phyloP scores from a whole-genome alignment of 805 yeast species.

The Candida maltosa region DNA sequence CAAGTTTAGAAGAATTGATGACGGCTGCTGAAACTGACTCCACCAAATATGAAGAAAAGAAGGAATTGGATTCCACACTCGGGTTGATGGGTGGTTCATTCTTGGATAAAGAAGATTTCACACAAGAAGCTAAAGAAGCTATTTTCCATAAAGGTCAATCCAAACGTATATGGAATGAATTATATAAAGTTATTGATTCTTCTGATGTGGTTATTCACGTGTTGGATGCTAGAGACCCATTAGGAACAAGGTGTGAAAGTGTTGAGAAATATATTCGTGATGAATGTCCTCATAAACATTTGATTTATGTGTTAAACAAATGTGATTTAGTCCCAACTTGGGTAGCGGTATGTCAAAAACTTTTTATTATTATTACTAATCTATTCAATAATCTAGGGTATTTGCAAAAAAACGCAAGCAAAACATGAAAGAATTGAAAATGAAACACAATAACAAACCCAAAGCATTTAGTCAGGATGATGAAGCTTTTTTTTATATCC shows the following conservation, averaged over 20 bases:
- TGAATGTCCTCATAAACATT: conserved; percentile 95
- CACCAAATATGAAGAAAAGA: conserved; percentile 65
- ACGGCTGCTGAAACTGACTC: conserved; percentile 53
- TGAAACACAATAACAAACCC: too few species aligned
- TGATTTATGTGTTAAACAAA: conserved; percentile 90
- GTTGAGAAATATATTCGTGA: conserved; percentile 90
- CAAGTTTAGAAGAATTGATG: conserved; percentile 78
- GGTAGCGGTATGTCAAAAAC: conserved; percentile 90
- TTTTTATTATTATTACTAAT: conserved; percentile 5
- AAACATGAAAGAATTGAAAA: too few species aligned
- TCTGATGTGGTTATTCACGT: conserved; percentile 97
- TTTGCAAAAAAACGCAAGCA: too few species aligned
- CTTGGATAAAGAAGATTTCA: conserved; percentile 70
- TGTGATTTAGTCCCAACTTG: conserved; percentile 98
- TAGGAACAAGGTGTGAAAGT: conserved; percentile 91
- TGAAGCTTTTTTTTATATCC: conserved; percentile 30
- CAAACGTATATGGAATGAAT: conserved; percentile 97
- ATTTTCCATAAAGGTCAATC: conserved; percentile 97
- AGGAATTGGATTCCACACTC: conserved; percentile 67
- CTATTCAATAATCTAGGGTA: neutral
- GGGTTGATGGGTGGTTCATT: conserved; percentile 74
- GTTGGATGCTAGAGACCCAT: conserved; percentile 94
- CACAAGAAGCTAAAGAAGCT: conserved; percentile 90
- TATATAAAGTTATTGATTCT: conserved; percentile 94
- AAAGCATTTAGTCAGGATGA: conserved; percentile 84